phyloP scores from a whole-genome alignment of 352 stramenopile species.

The Globisporangium takayamanum region DNA sequence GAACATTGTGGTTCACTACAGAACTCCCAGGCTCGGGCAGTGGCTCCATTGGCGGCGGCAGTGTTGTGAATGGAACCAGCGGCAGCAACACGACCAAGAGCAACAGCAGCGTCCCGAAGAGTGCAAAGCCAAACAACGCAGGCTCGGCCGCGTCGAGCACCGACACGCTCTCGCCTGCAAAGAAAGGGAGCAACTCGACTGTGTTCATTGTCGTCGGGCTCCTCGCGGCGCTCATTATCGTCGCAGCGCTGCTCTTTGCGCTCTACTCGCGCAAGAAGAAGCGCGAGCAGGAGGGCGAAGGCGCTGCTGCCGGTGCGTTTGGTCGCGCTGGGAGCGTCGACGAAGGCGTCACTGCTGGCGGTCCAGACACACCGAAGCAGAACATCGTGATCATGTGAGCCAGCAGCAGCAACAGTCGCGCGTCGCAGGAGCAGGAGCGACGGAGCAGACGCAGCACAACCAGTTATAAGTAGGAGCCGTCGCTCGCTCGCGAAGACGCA shows the following conservation, averaged over 20 bases:
- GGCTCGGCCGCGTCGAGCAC: conserved; percentile 12
- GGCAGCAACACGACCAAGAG: background rate
- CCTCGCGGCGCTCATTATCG: conserved; percentile 51
- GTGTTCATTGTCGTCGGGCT: conserved; percentile 67
- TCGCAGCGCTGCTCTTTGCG: conserved; percentile 63
- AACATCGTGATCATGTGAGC: conserved; percentile 78
- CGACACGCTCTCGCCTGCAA: conserved; percentile 16
- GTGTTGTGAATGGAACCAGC: conserved; percentile 4
- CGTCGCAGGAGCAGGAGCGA: too few relatives aligned
- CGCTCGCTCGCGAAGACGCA: too few relatives aligned
- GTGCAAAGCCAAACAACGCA: conserved; percentile 7
- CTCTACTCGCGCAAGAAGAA: conserved; percentile 69
- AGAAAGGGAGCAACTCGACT: conserved; percentile 33
- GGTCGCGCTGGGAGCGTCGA: conserved; percentile 32
- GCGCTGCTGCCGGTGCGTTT: conserved; percentile 34
- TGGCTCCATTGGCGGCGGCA: conserved; percentile 4
- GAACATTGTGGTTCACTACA: background rate
- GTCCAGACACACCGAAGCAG: conserved; percentile 59
- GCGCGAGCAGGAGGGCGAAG: conserved; percentile 35
- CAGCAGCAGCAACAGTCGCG: too few relatives aligned
- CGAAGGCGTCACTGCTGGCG: conserved; percentile 18
- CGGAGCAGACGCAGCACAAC: too few relatives aligned
- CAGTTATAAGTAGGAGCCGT: too few relatives aligned
- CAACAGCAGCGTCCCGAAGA: conserved; percentile 1
- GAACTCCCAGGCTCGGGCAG: background rate